Evolutionary conservation across 2,329 filamentous ascomycete species (phyloP), one percentile per base, ranked within the genome.

Genomic region (Beauveria caledonica): DNA sequence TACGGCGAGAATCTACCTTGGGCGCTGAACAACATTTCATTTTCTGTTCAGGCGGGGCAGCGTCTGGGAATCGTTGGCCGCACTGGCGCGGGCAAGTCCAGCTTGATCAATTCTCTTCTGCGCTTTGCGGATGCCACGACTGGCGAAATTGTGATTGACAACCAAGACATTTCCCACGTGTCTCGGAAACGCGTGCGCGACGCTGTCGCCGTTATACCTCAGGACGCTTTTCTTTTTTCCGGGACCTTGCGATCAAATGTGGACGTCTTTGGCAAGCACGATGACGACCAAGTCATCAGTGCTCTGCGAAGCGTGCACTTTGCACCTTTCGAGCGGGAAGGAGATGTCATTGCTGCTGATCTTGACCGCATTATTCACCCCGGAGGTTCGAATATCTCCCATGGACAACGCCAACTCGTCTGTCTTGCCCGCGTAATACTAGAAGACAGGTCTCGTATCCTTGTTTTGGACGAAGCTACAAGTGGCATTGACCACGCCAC

Each of bases 211-310:
- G 33, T 60, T n/a, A 60, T 54, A 39, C 58, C 50, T 4, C 70
- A 90, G 70, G 87, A 91, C 65, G 87, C 88, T 0, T 86, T 90
- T 1, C 78, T 92, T 3, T 91, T 92, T 72, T 86, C 84, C 1
- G 88, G 89, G 15, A 89, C 87, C 0, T 75, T 92, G 19, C 80
- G 87, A 39, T 81, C 78, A 17, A 91, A 91, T 67, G 78, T 92
- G 7, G 88, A 92, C 67, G 84, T 88, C 1, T 89, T 89, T 66
- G 76, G 84, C 60, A 76, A 86, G 61, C 82, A 88, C 68, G 78
- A 76, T 3, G 87, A 91, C 64, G 74, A 71, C 1, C 83, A 86
- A 66, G 79, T 91, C 1, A 77, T 78, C 44, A 84, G 87, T 65
- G 85, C 83, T 0, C 75, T 92, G 1, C 76, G 79, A 55, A 81